Conservation (phyloP, 192 early-diverging fungal species). For the Gonapodya sp. region DNA sequence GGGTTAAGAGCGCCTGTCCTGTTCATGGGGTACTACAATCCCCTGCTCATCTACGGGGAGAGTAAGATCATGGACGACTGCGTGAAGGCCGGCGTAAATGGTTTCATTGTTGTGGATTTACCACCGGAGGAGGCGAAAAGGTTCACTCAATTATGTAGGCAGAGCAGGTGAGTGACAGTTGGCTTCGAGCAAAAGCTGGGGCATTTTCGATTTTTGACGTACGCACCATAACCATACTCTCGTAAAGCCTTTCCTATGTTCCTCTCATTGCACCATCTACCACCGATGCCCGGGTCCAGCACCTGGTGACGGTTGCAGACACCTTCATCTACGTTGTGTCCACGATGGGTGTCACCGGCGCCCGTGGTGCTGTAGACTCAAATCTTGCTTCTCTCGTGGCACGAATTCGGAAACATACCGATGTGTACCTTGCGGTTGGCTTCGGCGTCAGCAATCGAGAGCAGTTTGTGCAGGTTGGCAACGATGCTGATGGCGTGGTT, state of each 20-base stretch:
- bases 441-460: constrained; percentile 88
- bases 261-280: constrained; percentile 92
- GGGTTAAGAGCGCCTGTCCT: constrained; percentile 86
- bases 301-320: constrained; percentile 71
- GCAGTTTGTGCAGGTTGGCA: constrained; percentile 78
- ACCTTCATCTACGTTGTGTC: constrained; percentile 95
- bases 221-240: not conserved
- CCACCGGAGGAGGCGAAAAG: constrained; percentile 89
- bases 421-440: constrained; percentile 84
- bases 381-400: constrained; percentile 64
- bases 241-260: constrained; percentile 69
- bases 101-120: constrained; percentile 94
- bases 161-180: constrained; percentile 39
- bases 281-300: constrained; percentile 68
- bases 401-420: constrained; percentile 69
- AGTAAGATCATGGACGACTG: constrained; percentile 74
- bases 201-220: not conserved
- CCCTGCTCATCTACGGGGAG: constrained; percentile 91
- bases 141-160: constrained; percentile 70
- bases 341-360: constrained; percentile 90
- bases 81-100: constrained; percentile 75
- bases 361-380: constrained; percentile 47
- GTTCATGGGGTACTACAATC: constrained; percentile 99
- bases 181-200: not conserved
- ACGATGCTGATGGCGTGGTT: constrained; percentile 87